Conservation (phyloP, 306 rosid genomes). For the Rubus parviflorus region DNA sequence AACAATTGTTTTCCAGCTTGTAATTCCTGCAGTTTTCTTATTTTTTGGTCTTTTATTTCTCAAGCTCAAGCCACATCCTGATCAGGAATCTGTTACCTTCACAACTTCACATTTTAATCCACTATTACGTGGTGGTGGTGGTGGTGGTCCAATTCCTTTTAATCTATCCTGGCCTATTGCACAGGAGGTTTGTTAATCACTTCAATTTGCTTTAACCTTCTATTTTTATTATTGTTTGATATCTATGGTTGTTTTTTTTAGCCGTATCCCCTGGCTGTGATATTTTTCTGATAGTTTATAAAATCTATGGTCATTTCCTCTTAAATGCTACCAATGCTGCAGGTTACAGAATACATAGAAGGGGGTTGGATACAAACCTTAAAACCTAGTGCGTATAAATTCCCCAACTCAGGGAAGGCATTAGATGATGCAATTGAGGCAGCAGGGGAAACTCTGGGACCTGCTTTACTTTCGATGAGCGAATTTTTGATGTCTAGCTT, state of each 20-base stretch:
- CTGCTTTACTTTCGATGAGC: slow-evolving; percentile 80
- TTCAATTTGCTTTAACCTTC: slow-evolving; percentile 6
- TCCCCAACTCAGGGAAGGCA: slow-evolving; percentile 76
- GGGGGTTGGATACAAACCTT: slow-evolving; percentile 85
- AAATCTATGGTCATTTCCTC: slow-evolving; percentile 5
- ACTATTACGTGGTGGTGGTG: slow-evolving; percentile 81
- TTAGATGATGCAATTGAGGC: slow-evolving; percentile 73
- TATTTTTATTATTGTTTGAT: not conserved
- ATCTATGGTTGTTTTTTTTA: not conserved
- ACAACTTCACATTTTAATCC: slow-evolving; percentile 92
- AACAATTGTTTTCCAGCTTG: slow-evolving; percentile 87
- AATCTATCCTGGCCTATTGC: slow-evolving; percentile 74
- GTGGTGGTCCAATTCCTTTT: slow-evolving; percentile 96
- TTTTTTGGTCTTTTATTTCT: slow-evolving; percentile 84
- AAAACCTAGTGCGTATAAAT: slow-evolving; percentile 60
- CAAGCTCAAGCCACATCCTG: slow-evolving; percentile 98
- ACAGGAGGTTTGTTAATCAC: slow-evolving; percentile 63
- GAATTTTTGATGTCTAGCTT: slow-evolving; percentile 98
- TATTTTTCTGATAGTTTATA: slow-evolving; percentile 25
- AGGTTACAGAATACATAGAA: slow-evolving; percentile 65
- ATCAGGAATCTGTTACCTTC: slow-evolving; percentile 70
- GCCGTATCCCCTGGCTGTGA: not conserved
- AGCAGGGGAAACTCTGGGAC: slow-evolving; percentile 89
- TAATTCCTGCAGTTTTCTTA: slow-evolving; percentile 86
- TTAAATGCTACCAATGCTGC: slow-evolving; percentile 34